Conservation (phyloP, 768 basidiomycete genomes). For the Rhizopogon vinicolor region DNA sequence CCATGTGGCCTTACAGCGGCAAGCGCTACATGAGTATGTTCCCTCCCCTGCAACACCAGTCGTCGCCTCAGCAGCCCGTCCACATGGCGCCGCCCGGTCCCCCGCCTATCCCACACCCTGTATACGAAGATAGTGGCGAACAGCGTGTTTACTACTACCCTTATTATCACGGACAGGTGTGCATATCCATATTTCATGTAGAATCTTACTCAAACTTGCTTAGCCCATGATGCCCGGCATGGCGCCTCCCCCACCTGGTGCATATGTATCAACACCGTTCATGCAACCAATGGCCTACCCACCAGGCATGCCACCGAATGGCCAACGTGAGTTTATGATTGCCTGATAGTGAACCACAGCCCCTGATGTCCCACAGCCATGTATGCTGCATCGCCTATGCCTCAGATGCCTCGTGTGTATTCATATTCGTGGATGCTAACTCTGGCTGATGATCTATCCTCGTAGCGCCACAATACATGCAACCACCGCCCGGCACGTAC, state of each 20-base stretch:
- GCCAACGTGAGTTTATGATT: slow-evolving; percentile 33
- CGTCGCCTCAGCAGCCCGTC: slow-evolving; percentile 58
- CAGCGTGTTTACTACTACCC: slow-evolving; percentile 77
- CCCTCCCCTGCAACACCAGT: slow-evolving; percentile 54
- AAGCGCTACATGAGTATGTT: slow-evolving; percentile 82
- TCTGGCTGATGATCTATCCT: slow-evolving; percentile 7
- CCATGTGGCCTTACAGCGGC: slow-evolving; percentile 85
- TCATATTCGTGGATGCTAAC: not conserved
- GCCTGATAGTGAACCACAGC: slow-evolving; percentile 1
- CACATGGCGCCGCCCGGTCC: slow-evolving; percentile 66
- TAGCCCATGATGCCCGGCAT: slow-evolving; percentile 86
- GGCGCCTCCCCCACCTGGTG: slow-evolving; percentile 74
- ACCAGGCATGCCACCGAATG: slow-evolving; percentile 73
- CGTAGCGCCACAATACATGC: slow-evolving; percentile 75
- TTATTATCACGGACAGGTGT: slow-evolving; percentile 76
- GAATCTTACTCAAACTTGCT: slow-evolving; percentile 3
- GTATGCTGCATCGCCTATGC: slow-evolving; percentile 80
- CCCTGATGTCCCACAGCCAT: slow-evolving; percentile 44
- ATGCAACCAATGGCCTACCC: slow-evolving; percentile 88
- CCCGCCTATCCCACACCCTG: slow-evolving; percentile 65
- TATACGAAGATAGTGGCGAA: slow-evolving; percentile 75
- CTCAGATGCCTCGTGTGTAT: slow-evolving; percentile 80
- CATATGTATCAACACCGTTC: slow-evolving; percentile 75
- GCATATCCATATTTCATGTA: not conserved
- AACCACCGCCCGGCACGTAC: slow-evolving; percentile 69